Percentiles rank a stretch among this genome's conserved stretches.
phyloP scores from a whole-genome alignment of 2,329 filamentous ascomycete species.

The Aspergillus thermomutatus region DNA sequence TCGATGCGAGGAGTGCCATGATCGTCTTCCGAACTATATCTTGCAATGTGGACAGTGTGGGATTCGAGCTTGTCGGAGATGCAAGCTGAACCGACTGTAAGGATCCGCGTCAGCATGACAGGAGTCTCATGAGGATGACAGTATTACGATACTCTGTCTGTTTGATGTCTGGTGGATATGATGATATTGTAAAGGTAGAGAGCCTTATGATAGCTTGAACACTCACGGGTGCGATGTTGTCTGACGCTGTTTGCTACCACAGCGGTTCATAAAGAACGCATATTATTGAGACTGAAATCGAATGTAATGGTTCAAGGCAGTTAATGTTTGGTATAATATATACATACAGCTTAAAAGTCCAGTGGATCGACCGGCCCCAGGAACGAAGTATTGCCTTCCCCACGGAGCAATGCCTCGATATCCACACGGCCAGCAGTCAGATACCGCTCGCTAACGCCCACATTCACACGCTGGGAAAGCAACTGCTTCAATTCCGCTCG shows the following conservation, averaged over 20 bases:
- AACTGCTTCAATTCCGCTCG: constrained; percentile 70
- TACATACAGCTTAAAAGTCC: constrained; percentile 25
- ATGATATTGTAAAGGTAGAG: background rate
- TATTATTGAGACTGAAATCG: too few relatives aligned
- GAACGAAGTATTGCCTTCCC: constrained; percentile 62
- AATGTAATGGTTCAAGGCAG: background rate
- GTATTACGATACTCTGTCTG: background rate
- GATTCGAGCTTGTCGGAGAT: constrained; percentile 6
- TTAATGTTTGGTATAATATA: constrained; percentile 1
- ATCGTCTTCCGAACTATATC: constrained; percentile 6
- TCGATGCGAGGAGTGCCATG: constrained; percentile 7
- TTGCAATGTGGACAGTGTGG: constrained; percentile 6
- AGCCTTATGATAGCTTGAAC: background rate
- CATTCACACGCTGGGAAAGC: constrained; percentile 71
- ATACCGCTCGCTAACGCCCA: constrained; percentile 84
- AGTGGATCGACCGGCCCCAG: constrained; percentile 54
- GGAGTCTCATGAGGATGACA: background rate
- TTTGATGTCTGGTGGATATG: background rate
- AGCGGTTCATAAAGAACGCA: background rate
- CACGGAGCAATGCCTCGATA: constrained; percentile 66
- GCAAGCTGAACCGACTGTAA: constrained; percentile 12
- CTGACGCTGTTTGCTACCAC: background rate
- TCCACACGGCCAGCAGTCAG: constrained; percentile 75
- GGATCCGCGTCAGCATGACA: background rate
- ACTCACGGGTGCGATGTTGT: background rate